Conservation (phyloP, 805 yeast genomes). For the Yamadazyma kitorensis region DNA sequence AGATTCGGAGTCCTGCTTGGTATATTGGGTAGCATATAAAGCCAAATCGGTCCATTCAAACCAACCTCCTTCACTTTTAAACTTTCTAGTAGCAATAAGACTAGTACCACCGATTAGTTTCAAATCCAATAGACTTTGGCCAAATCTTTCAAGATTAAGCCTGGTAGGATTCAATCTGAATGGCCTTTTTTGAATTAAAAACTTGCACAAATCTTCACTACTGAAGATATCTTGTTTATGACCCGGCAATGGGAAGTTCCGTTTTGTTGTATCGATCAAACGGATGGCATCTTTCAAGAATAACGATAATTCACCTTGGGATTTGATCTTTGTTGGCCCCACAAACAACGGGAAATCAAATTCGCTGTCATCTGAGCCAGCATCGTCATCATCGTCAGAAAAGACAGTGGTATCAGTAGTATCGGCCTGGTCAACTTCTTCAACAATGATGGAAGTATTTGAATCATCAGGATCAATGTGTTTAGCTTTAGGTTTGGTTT, state of each 20-base stretch:
- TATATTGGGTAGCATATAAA: constrained; percentile 14
- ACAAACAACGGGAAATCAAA: constrained; percentile 30
- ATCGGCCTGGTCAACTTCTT: neutral
- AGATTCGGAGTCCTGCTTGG: neutral
- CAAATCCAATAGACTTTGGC: constrained; percentile 36
- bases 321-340: constrained; percentile 22
- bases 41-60: constrained; percentile 43
- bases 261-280: constrained; percentile 22
- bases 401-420: too few species aligned
- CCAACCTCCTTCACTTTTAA: constrained; percentile 43
- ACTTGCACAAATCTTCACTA: constrained; percentile 35
- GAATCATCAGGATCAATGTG: neutral
- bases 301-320: constrained; percentile 17
- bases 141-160: constrained; percentile 36
- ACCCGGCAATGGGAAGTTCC: constrained; percentile 40
- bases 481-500: constrained; percentile 4
- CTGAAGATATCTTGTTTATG: constrained; percentile 37
- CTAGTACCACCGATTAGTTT: constrained; percentile 31
- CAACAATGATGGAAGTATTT: neutral
- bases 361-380: constrained; percentile 1
- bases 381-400: constrained; percentile 4
- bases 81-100: constrained; percentile 31
- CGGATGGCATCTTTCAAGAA: constrained; percentile 22
- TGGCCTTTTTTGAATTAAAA: constrained; percentile 20
- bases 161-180: constrained; percentile 35